Percentiles rank a stretch among this genome's conserved stretches.
Conservation (phyloP, 441 rosid species). For the Syzygium syzygioides region DNA sequence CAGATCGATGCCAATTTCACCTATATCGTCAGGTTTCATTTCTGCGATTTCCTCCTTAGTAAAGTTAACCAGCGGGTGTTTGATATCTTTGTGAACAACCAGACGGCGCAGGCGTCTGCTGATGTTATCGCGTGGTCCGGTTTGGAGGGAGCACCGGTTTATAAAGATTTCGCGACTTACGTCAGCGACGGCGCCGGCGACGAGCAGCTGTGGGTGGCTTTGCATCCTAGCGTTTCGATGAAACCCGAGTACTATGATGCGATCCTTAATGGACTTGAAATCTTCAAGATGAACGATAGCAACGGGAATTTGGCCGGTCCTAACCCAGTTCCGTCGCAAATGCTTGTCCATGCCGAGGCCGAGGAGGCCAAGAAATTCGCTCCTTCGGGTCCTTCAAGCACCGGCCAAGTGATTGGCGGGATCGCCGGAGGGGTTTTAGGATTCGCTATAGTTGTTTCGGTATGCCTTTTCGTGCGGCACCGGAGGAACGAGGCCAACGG, state of each 20-base stretch:
- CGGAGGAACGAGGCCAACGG: neutral
- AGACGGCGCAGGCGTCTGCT: slow-evolving; percentile 1
- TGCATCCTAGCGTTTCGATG: slow-evolving; percentile 8
- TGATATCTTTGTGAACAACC: slow-evolving; percentile 12
- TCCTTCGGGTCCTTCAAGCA: neutral
- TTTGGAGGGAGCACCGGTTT: neutral
- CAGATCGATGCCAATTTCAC: slow-evolving; percentile 8
- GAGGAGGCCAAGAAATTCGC: neutral
- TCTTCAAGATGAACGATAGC: slow-evolving; percentile 11
- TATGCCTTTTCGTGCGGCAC: neutral
- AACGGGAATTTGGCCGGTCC: slow-evolving; percentile 8
- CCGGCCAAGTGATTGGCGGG: neutral
- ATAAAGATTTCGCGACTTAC: slow-evolving; percentile 1
- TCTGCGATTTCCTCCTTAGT: slow-evolving; percentile 2
- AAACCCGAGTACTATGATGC: slow-evolving; percentile 10
- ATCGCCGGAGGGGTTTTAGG: neutral
- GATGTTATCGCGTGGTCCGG: slow-evolving; percentile 15
- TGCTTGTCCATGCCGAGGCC: slow-evolving; percentile 8
- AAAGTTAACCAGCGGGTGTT: slow-evolving; percentile 14
- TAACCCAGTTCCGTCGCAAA: slow-evolving; percentile 11
- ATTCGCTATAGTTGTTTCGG: neutral
- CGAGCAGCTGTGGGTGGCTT: slow-evolving; percentile 5
- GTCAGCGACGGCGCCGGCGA: neutral
- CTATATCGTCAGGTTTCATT: slow-evolving; percentile 15
- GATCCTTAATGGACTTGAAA: slow-evolving; percentile 12